These are phyloP conservation scores for Nadsonia starkeyi-henricii DNA, from an alignment of 1,139 yeast species.

Conservation along the genomic window DNA sequence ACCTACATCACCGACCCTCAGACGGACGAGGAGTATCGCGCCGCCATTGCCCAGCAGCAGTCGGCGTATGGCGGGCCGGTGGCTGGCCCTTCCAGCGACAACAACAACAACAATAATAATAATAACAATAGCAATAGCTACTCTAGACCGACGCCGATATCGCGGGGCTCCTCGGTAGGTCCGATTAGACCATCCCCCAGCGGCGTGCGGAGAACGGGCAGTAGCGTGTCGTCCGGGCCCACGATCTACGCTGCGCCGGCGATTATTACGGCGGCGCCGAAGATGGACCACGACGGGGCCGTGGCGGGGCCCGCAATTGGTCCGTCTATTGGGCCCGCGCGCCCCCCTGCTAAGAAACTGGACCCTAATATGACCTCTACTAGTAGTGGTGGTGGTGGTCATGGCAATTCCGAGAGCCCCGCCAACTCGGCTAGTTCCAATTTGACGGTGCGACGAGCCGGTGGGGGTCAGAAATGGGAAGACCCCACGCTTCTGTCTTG, in stretches of 20 bases:
- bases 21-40: slow-evolving; percentile 15
- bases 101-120: too few relatives aligned
- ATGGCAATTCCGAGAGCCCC: background rate
- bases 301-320: background rate
- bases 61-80: slow-evolving; percentile 10
- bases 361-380: background rate
- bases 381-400: too few relatives aligned
- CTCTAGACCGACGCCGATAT: background rate
- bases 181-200: background rate
- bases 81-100: slow-evolving; percentile 2
- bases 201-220: background rate
- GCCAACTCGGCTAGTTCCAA: background rate
- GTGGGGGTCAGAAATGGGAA: slow-evolving; percentile 37
- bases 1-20: slow-evolving; percentile 4
- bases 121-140: too few relatives aligned
- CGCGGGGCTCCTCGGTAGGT: background rate
- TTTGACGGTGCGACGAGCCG: slow-evolving; percentile 28
- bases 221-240: background rate
- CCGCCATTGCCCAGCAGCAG: slow-evolving; percentile 20
- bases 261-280: background rate
- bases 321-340: too few relatives aligned
- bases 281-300: background rate
- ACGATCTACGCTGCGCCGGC: background rate
- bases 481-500: slow-evolving; percentile 38
- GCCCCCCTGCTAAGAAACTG: slow-evolving; percentile 1